These are phyloP conservation scores for Tylopilus felleus DNA, from an alignment of 768 basidiomycete genomes.

Conservation along the genomic window DNA sequence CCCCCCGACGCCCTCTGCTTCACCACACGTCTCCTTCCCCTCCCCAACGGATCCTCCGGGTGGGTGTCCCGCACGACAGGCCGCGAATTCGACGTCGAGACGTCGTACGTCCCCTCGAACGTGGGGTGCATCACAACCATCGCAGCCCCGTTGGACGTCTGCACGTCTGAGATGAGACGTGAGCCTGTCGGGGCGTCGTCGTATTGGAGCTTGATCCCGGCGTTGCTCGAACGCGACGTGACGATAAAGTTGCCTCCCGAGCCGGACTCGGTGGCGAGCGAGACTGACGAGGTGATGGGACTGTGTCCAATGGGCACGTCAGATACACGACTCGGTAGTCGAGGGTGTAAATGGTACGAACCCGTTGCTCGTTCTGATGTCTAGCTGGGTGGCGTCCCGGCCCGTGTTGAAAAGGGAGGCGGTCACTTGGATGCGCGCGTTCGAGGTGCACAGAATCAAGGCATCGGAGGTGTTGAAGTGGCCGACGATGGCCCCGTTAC, in stretches of 20 bases:
- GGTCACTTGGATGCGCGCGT: slow-evolving; percentile 29
- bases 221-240: slow-evolving; percentile 34
- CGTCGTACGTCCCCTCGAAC: slow-evolving; percentile 39
- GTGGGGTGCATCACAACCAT: slow-evolving; percentile 30
- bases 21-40: slow-evolving; percentile 28
- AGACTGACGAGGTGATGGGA: slow-evolving; percentile 16
- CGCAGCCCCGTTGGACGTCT: slow-evolving; percentile 34
- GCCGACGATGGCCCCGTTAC: slow-evolving; percentile 37
- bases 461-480: slow-evolving; percentile 31
- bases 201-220: slow-evolving; percentile 25
- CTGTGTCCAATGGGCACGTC: slow-evolving; percentile 4
- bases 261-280: slow-evolving; percentile 27
- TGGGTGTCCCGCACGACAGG: slow-evolving; percentile 7
- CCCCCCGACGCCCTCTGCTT: not conserved
- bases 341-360: not conserved
- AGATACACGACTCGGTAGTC: not conserved
- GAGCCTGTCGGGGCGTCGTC: slow-evolving; percentile 29
- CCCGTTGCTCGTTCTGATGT: slow-evolving; percentile 26
- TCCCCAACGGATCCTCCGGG: slow-evolving; percentile 31
- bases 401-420: slow-evolving; percentile 21
- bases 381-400: not conserved
- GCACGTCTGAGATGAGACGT: slow-evolving; percentile 29
- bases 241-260: slow-evolving; percentile 33
- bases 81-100: slow-evolving; percentile 25
- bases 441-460: slow-evolving; percentile 34